Evolutionary conservation across 441 rosid species (phyloP).

Genomic region (Arabidopsis hybrid): DNA sequence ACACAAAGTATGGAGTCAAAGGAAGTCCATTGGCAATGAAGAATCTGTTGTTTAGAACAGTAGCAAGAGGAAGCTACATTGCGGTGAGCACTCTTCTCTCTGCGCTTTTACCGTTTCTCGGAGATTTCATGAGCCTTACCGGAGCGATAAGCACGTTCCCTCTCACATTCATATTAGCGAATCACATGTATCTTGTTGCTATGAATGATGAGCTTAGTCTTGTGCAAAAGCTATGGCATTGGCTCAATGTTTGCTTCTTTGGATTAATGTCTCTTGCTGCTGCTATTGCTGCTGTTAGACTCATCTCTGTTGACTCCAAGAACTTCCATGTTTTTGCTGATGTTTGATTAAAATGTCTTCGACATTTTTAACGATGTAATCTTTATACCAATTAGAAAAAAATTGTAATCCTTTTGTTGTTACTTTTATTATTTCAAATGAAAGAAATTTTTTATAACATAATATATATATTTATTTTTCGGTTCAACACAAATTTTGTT

Average conservation of each 20-base stretch:
- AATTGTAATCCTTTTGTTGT: constrained; percentile 12
- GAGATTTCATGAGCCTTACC: constrained; percentile 88
- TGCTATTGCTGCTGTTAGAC: constrained; percentile 73
- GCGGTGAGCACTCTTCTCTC: constrained; percentile 73
- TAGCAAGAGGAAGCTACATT: constrained; percentile 82
- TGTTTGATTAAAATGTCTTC: constrained; percentile 41
- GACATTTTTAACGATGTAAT: not conserved
- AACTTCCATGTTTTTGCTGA: constrained; percentile 88
- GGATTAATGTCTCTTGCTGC: constrained; percentile 72
- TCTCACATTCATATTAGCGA: constrained; percentile 85
- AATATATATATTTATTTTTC: no score
- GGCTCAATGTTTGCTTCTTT: constrained; percentile 80
- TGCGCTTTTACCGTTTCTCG: constrained; percentile 86
- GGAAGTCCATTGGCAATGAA: constrained; percentile 64
- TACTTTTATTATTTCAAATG: not conserved
- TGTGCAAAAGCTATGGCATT: constrained; percentile 77
- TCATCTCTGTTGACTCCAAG: constrained; percentile 78
- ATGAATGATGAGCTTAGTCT: constrained; percentile 53
- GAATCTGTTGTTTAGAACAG: constrained; percentile 70
- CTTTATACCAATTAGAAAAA: not conserved
- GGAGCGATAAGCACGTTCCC: constrained; percentile 94
- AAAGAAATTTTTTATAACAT: no score
- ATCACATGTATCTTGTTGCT: constrained; percentile 85
- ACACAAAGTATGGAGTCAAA: constrained; percentile 71
- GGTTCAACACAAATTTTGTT: no score